A percentile compares a stretch with the other conserved stretches of the same genome.
These are phyloP conservation scores for Silene uniflora DNA, from an alignment of 148 eudicot species.

Conservation along the genomic window DNA sequence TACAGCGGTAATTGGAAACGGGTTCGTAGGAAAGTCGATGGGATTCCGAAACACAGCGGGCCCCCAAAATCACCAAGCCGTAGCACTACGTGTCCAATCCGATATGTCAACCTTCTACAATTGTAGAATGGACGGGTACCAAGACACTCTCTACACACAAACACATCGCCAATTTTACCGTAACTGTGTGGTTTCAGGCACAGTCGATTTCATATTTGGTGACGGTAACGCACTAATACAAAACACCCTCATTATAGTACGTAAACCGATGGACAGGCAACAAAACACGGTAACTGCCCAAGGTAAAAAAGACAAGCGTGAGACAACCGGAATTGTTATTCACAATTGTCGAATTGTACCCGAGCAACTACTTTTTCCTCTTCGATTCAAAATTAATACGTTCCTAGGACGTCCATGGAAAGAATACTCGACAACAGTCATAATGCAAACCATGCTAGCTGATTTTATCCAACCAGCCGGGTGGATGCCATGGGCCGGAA, in stretches of 20 bases:
- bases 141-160: constrained; percentile 49
- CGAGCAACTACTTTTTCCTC: constrained; percentile 36
- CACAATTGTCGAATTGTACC: constrained; percentile 74
- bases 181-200: constrained; percentile 53
- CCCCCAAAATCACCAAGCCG: constrained; percentile 60
- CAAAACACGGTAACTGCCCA: constrained; percentile 67
- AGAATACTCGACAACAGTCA: constrained; percentile 44
- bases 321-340: constrained; percentile 47
- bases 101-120: constrained; percentile 53
- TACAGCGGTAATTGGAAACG: constrained; percentile 51
- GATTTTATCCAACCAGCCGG: constrained; percentile 58
- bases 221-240: constrained; percentile 43
- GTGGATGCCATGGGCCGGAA: constrained; percentile 55
- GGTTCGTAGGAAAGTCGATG: constrained; percentile 52
- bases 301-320: constrained; percentile 36
- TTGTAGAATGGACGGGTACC: constrained; percentile 55
- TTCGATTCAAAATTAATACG: constrained; percentile 34
- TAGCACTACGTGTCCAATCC: constrained; percentile 54
- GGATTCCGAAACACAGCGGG: constrained; percentile 65
- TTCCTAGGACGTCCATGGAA: constrained; percentile 79
- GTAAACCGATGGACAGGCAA: constrained; percentile 43
- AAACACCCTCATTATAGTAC: constrained; percentile 43
- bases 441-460: constrained; percentile 51
- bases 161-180: constrained; percentile 48
- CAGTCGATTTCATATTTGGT: constrained; percentile 57